A percentile compares a stretch with the other conserved stretches of the same genome.
Conservation (phyloP, 2,329 filamentous ascomycete species). For the Fusarium sororula region DNA sequence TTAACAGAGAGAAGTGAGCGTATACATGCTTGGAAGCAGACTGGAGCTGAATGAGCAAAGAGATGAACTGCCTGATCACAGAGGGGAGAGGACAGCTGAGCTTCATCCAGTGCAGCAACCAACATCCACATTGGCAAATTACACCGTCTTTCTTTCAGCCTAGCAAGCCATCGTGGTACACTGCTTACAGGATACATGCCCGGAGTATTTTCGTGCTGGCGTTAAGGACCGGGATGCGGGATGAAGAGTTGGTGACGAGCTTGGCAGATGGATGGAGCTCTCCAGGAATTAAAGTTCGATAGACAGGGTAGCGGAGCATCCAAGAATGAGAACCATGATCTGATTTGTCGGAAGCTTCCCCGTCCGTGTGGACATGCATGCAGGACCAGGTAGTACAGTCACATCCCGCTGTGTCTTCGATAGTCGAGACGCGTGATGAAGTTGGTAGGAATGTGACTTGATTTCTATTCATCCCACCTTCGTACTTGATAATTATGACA, state of each 20-base stretch:
- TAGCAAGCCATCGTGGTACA: not conserved
- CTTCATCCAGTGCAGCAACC: not conserved
- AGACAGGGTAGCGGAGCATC: too few relatives aligned
- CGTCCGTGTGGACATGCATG: not conserved
- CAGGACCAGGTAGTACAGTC: too few relatives aligned
- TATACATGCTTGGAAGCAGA: not conserved
- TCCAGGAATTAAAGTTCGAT: not conserved
- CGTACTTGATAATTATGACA: too few relatives aligned
- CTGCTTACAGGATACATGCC: not conserved
- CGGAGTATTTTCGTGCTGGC: too few relatives aligned
- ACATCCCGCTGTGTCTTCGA: not conserved
- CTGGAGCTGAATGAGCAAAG: not conserved
- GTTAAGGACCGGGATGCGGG: not conserved
- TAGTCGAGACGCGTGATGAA: not conserved
- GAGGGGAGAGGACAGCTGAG: not conserved
- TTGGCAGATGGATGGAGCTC: not conserved
- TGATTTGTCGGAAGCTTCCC: not conserved
- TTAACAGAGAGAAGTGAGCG: fast-evolving
- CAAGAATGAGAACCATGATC: not conserved
- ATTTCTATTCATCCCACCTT: not conserved
- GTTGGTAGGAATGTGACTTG: not conserved
- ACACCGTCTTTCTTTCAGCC: not conserved
- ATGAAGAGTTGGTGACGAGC: not conserved
- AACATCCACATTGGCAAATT: not conserved
- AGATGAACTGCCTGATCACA: not conserved